Base-by-base conservation (phyloP, 2,329 filamentous ascomycete genomes). In the Helminthosporium solani region DNA sequence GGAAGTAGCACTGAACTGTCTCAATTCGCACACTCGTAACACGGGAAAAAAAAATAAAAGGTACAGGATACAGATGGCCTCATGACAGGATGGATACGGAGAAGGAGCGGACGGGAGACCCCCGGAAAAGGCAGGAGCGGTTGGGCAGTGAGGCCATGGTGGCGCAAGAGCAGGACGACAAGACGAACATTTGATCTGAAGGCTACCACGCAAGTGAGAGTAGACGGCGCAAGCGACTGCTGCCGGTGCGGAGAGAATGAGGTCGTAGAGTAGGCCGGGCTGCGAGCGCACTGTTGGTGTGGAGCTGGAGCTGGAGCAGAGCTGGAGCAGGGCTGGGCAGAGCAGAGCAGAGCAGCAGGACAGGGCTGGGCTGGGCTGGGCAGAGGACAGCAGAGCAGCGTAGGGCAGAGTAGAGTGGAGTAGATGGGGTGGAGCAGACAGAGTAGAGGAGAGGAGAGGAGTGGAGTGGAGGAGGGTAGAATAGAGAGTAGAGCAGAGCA, bases 121-220 rank as follows among this genome's bases (percentile, higher is more conserved):
- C 28, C 11, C n/a, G 12, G 16, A 14, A 21, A 33, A 30, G 23
- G n/a, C 37, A 44, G 47, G 40, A 41, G 50, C 54, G 9, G 33
- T 49, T 51, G 52, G 47, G 47, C 54, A 53, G 49, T 53, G 55
- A 58, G 56, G 50, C 58, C 63, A 59, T 65, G 48, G 56, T 57
- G 63, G 64, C 60, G 40, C 44, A 55, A 52, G 58, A 65, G 60
- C 64, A 69, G 62, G 51, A 60, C 66, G 66, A 61, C 61, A 57
- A 60, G 65, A 70, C 66, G 65, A 68, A 70, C 66, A 68, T 70
- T 68, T 68, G 58, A 59, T 62, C 58, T 65, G 62, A 49, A 51
- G 49, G 49, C 52, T 53, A 63, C 58, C 50, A 57, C 54, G 56
- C 53, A 54, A 23, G 50, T 56, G 12, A 47, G 56, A 53, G 49